phyloP scores from a whole-genome alignment of 352 stramenopile species.

The Phytophthora pluvialis region DNA sequence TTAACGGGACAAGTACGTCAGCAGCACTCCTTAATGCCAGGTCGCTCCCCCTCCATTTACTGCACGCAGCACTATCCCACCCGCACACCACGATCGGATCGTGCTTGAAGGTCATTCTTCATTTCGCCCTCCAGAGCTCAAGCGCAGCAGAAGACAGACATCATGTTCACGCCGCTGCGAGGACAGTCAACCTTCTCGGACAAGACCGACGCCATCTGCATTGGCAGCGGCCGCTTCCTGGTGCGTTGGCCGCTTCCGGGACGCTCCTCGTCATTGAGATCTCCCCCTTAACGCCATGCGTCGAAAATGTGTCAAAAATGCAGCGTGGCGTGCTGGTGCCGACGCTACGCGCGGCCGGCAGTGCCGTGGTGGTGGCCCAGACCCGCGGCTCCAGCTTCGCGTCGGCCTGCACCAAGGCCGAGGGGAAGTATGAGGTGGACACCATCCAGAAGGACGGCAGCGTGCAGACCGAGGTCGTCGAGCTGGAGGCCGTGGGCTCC shows the following conservation, averaged over 20 bases:
- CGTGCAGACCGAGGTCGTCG: conserved; percentile 45
- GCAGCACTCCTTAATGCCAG: conserved; percentile 3
- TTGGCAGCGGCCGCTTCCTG: conserved; percentile 78
- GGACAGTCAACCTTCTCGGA: conserved; percentile 27
- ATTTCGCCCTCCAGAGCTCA: neutral
- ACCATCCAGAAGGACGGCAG: conserved; percentile 57
- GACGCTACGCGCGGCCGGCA: conserved; percentile 42
- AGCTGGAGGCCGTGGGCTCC: conserved; percentile 48
- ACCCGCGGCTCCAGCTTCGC: conserved; percentile 65
- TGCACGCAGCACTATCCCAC: too few species aligned
- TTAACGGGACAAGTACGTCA: conserved; percentile 13
- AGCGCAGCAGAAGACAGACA: neutral
- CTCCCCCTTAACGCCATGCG: neutral
- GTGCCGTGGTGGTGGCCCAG: conserved; percentile 66
- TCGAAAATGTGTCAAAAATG: conserved; percentile 14
- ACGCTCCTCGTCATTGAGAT: neutral
- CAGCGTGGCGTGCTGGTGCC: conserved; percentile 73
- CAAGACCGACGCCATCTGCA: conserved; percentile 52
- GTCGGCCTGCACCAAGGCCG: conserved; percentile 32
- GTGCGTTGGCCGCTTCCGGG: conserved; percentile 28
- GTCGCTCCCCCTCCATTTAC: neutral
- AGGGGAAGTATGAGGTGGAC: conserved; percentile 71
- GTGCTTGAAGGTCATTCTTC: conserved; percentile 5
- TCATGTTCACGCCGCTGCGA: conserved; percentile 41
- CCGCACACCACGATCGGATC: too few species aligned